Percentiles rank a stretch among this genome's conserved stretches.
phyloP scores from a whole-genome alignment of 2,329 filamentous ascomycete species.

The Colletotrichum somersetense region DNA sequence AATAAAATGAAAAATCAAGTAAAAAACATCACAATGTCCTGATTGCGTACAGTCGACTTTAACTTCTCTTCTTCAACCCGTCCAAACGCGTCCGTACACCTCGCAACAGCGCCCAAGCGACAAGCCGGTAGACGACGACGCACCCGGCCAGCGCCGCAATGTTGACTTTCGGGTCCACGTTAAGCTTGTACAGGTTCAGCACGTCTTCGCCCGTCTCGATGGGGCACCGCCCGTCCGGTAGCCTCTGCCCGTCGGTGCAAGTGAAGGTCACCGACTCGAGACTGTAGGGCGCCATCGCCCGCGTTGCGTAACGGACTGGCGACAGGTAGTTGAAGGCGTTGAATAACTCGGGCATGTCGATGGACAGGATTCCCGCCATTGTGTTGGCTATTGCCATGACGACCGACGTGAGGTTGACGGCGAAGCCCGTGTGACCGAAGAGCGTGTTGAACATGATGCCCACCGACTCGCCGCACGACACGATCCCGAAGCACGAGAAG shows the following conservation, averaged over 20 bases:
- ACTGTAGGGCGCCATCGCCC: conserved; percentile 75
- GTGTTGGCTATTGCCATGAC: conserved; percentile 78
- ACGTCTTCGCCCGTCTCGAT: conserved; percentile 77
- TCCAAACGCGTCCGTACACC: conserved; percentile 60
- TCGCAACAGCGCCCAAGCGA: conserved; percentile 72
- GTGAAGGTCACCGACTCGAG: conserved; percentile 72
- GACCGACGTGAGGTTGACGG: conserved; percentile 78
- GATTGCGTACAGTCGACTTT: neutral
- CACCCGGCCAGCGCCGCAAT: conserved; percentile 73
- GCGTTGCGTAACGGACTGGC: conserved; percentile 77
- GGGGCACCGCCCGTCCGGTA: conserved; percentile 72
- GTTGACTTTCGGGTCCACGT: conserved; percentile 71
- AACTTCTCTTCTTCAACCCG: conserved; percentile 56
- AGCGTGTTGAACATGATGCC: conserved; percentile 87
- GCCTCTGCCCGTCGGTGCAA: conserved; percentile 70
- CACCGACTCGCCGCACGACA: conserved; percentile 79
- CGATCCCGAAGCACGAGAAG: conserved; percentile 79
- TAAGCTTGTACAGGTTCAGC: conserved; percentile 74
- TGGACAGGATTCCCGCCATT: conserved; percentile 79
- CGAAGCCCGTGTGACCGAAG: conserved; percentile 80
- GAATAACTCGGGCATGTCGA: conserved; percentile 76
- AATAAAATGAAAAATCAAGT: too few relatives aligned
- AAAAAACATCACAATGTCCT: too few relatives aligned
- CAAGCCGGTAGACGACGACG: conserved; percentile 73
- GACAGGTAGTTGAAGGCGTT: conserved; percentile 78